Base-by-base conservation (phyloP, 164 flowering plant species). In the Euptelea pleiosperma region DNA sequence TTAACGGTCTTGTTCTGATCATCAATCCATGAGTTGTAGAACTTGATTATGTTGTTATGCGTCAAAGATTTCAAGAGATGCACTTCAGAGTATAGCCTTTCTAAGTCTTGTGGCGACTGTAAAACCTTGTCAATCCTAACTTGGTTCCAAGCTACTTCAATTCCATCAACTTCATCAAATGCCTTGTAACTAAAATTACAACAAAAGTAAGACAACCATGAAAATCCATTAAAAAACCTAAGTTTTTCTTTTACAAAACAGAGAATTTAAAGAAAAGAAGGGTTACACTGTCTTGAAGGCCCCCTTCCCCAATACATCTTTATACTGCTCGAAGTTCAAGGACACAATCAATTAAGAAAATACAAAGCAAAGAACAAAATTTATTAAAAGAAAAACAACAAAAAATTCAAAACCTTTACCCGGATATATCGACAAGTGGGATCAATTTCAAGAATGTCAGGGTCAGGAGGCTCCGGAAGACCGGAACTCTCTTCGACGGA, bases 111-210 rank as follows among this genome's bases (percentile, higher is more conserved):
- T 0, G 85, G 79, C 30, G 81, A 76, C 52, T 66, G 84, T 37
- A 83, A 41, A 19, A 77, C 82, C 35, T 83, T 84, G 28, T 77
- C 82, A 6, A 83, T 71, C 51, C 59, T 65, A 44, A 86, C 73
- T 66, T 82, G 85, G 68, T 66, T 86, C 92, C 82, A 85, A 25
- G 91, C 91, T 31, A 85, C 85, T 64, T 85, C 87, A 55, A 85
- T 79, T 39, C 91, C 91, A 58, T 85, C 79, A 61, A 79, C 66
- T 72, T 79, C 76, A 72, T 85, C 91, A 64, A 85, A 82, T 47
- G 77, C 83, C 64, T 63, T 82, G 64, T 77, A 81, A 43, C 85
- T 84, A 70, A 36, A 48, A 50, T 16, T 26, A 26, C 18, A 40
- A 3, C 19, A 21, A n/a, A 16, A 37, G 55, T 43, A 68, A 65